Evolutionary conservation across 352 stramenopile genomes (phyloP).

Genomic region (Pythium aristosporum): DNA sequence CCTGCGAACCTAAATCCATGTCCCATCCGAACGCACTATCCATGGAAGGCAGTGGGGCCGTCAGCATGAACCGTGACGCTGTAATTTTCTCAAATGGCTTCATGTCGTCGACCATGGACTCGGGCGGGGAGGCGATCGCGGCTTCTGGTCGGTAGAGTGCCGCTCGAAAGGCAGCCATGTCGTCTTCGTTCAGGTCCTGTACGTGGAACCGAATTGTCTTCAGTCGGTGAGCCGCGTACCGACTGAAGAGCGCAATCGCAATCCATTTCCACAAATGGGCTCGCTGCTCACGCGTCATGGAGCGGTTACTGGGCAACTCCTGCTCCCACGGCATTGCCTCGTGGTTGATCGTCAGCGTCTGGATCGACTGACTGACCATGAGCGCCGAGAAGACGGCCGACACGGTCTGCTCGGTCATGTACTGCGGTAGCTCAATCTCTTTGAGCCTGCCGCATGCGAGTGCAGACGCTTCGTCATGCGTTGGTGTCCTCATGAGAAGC

Average conservation of each 20-base stretch:
- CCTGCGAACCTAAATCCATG: background rate
- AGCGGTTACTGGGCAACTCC: background rate
- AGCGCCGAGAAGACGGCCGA: conserved; percentile 8
- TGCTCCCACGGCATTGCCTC: background rate
- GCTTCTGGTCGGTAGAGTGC: background rate
- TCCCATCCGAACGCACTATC: background rate
- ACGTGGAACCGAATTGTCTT: background rate
- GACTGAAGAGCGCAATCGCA: conserved; percentile 6
- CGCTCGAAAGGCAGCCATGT: conserved; percentile 2
- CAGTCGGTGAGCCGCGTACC: background rate
- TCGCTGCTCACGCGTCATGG: conserved; percentile 3
- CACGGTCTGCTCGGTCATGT: conserved; percentile 3
- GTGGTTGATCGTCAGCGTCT: conserved; percentile 4
- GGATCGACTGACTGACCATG: background rate
- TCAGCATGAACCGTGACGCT: conserved; percentile 1
- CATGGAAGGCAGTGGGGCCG: background rate
- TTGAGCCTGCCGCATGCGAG: background rate
- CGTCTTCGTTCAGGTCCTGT: background rate
- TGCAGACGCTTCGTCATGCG: background rate
- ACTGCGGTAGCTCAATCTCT: conserved; percentile 6
- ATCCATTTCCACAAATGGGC: conserved; percentile 13
- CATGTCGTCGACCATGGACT: background rate
- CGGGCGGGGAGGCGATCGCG: background rate
- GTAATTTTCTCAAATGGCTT: background rate
- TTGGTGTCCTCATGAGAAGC: background rate